phyloP scores from a whole-genome alignment of 1,284 basidiomycete species.

The Fomitopsis palustris region DNA sequence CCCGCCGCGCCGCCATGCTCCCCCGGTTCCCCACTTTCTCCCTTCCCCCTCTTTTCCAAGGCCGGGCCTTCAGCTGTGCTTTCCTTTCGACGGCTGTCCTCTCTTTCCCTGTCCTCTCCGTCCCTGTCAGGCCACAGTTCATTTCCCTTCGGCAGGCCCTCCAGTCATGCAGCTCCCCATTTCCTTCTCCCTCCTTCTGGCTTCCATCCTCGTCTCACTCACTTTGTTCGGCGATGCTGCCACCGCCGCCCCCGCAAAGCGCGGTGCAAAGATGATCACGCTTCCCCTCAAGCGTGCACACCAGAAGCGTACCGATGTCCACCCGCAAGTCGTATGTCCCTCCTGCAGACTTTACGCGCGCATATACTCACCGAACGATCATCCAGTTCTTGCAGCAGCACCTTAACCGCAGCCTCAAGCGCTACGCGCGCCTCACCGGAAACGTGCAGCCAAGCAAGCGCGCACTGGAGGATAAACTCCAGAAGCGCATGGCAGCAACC shows the following conservation, averaged over 20 bases:
- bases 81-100: conserved; percentile 19
- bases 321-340: conserved; percentile 58
- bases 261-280: conserved; percentile 42
- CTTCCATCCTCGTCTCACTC: conserved; percentile 46
- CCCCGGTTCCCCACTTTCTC: not conserved
- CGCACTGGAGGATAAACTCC: conserved; percentile 47
- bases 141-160: conserved; percentile 20
- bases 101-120: conserved; percentile 19
- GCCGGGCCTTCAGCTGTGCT: conserved; percentile 28
- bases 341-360: not conserved
- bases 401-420: conserved; percentile 62
- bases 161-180: conserved; percentile 51
- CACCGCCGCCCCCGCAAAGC: conserved; percentile 38
- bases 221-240: conserved; percentile 31
- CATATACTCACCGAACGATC: not conserved
- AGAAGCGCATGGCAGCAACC: conserved; percentile 45
- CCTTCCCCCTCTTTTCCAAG: conserved; percentile 14
- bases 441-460: conserved; percentile 46
- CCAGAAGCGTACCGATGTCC: conserved; percentile 40
- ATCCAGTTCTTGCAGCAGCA: conserved; percentile 65
- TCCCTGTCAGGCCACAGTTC: conserved; percentile 22
- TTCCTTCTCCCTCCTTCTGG: conserved; percentile 51
- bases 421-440: conserved; percentile 69
- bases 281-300: conserved; percentile 52
- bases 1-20: not conserved